Percentiles rank a stretch among this genome's conserved stretches.
phyloP scores from a whole-genome alignment of 2,329 filamentous ascomycete genomes.

The Chaetomium olivaceum region DNA sequence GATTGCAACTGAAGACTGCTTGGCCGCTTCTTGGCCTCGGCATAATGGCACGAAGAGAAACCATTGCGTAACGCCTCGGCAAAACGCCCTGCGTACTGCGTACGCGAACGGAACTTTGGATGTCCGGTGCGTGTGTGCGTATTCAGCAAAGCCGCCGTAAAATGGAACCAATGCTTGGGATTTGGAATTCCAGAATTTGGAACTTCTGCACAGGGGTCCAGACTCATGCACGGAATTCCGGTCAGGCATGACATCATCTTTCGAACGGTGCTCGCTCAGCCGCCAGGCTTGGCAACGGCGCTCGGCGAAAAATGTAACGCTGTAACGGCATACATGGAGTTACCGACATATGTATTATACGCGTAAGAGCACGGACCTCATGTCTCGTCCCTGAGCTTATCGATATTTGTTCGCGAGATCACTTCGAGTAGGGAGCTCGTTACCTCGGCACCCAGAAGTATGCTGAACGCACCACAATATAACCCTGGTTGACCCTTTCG shows the following conservation, averaged over 20 bases:
- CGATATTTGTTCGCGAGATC: not conserved
- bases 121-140: not conserved
- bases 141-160: not conserved
- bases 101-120: conserved; percentile 2
- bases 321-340: no score
- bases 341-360: no score
- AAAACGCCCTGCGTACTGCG: conserved; percentile 2
- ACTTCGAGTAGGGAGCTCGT: not conserved
- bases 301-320: not conserved
- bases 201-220: not conserved
- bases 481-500: not conserved
- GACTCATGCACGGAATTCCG: not conserved
- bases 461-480: not conserved
- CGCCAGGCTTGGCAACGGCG: conserved; percentile 5
- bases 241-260: conserved; percentile 2
- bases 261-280: not conserved
- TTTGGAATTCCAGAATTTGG: not conserved
- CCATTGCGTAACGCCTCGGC: not conserved
- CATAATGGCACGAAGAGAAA: not conserved
- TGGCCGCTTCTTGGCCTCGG: conserved; percentile 11
- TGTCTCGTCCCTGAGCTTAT: not conserved
- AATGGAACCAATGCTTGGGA: not conserved
- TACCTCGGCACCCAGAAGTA: not conserved
- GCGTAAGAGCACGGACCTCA: not conserved
- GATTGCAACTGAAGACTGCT: not conserved